Conservation (phyloP, 2,329 filamentous ascomycete species). For the Ascochyta koolunga region DNA sequence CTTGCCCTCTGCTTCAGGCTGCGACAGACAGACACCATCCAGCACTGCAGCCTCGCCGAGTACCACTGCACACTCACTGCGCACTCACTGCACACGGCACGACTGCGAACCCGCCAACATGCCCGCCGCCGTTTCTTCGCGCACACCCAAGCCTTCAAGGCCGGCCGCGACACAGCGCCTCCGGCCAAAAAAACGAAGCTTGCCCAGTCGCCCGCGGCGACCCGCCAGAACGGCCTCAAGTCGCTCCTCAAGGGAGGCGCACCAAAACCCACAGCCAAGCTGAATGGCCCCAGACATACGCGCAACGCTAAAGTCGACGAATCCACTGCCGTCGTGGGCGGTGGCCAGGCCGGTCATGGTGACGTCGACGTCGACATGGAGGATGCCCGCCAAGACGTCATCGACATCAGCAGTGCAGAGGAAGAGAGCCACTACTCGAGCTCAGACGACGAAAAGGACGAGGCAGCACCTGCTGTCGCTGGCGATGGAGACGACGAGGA, state of each 20-base stretch:
- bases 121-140: slow-evolving; percentile 43
- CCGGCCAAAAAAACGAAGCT: slow-evolving; percentile 48
- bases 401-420: slow-evolving; percentile 56
- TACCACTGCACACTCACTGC: slow-evolving; percentile 20
- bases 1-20: slow-evolving; percentile 32
- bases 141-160: slow-evolving; percentile 25
- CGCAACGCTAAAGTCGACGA: slow-evolving; percentile 63
- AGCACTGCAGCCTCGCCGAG: slow-evolving; percentile 14
- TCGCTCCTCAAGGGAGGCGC: slow-evolving; percentile 37
- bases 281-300: slow-evolving; percentile 60
- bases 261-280: slow-evolving; percentile 54
- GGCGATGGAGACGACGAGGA: slow-evolving; percentile 40
- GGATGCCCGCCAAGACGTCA: slow-evolving; percentile 45
- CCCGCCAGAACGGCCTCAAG: slow-evolving; percentile 40
- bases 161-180: slow-evolving; percentile 37
- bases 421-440: slow-evolving; percentile 50
- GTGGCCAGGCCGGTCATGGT: slow-evolving; percentile 54
- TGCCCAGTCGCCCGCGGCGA: slow-evolving; percentile 32
- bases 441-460: slow-evolving; percentile 42
- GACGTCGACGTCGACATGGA: slow-evolving; percentile 50
- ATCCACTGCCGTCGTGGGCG: slow-evolving; percentile 60
- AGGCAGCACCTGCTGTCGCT: slow-evolving; percentile 28
- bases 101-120: slow-evolving; percentile 24
- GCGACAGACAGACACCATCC: slow-evolving; percentile 23
- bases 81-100: no score